These are phyloP conservation scores for Veloporphyrellus conicus DNA, from an alignment of 1,284 basidiomycete species.

Conservation along the genomic window DNA sequence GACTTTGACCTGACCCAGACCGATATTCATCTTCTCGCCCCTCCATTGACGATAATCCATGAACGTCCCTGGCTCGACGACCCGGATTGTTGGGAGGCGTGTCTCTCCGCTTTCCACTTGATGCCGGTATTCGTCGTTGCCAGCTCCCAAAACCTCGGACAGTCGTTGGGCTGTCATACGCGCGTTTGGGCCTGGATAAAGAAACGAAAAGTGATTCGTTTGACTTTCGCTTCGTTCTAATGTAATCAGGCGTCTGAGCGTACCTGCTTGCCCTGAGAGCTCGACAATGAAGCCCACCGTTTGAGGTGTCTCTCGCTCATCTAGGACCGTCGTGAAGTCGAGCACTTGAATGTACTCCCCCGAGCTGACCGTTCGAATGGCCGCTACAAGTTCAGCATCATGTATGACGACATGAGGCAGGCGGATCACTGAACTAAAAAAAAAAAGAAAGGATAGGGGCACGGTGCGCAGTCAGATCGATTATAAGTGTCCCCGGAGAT, in stretches of 20 bases:
- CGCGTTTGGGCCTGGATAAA: conserved; percentile 2
- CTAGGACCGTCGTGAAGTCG: conserved; percentile 12
- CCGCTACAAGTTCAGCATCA: conserved; percentile 9
- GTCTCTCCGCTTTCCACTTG: conserved; percentile 1
- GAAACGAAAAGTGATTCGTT: too few species aligned
- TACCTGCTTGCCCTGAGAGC: conserved; percentile 3
- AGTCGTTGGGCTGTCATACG: conserved; percentile 3
- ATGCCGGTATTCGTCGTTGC: conserved; percentile 1
- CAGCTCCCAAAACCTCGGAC: conserved; percentile 5
- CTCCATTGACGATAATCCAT: conserved; percentile 16
- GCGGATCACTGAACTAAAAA: conserved; percentile 6
- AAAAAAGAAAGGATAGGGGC: too few species aligned
- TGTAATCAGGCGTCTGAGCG: neutral
- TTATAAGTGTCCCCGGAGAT: too few species aligned
- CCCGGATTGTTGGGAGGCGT: conserved; percentile 3
- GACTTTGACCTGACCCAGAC: conserved; percentile 16
- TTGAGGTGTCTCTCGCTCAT: conserved; percentile 8
- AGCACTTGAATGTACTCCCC: conserved; percentile 7
- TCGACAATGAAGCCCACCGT: conserved; percentile 17
- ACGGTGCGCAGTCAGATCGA: neutral
- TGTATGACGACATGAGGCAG: conserved; percentile 2
- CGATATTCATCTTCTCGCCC: conserved; percentile 8
- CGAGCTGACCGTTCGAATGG: conserved; percentile 4
- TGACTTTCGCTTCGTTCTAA: neutral
- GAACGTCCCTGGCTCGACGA: conserved; percentile 13